Percentiles rank a stretch among this genome's conserved stretches.
These are phyloP conservation scores for Tricholoma bakamatsutake DNA, from an alignment of 768 basidiomycete species.

Conservation along the genomic window DNA sequence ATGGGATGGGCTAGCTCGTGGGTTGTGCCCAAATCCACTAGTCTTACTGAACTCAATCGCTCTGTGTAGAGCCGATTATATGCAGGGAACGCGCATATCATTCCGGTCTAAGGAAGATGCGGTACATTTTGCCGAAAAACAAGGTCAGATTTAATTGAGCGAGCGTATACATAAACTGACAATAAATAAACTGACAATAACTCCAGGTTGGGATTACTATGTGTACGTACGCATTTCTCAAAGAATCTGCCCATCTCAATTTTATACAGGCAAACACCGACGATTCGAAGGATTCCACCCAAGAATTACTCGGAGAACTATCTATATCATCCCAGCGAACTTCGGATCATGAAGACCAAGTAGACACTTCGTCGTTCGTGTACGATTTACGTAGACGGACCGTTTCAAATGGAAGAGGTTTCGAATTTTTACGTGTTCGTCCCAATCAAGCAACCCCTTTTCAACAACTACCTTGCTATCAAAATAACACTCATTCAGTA, in stretches of 20 bases:
- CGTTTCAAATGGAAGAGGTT: too few relatives aligned
- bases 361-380: conserved; percentile 21
- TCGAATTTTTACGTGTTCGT: too few relatives aligned
- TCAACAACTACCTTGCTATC: too few relatives aligned
- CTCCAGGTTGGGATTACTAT: conserved; percentile 88
- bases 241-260: conserved; percentile 7
- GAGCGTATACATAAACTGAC: conserved; percentile 8
- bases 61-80: conserved; percentile 76
- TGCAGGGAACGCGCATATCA: conserved; percentile 82
- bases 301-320: conserved; percentile 94
- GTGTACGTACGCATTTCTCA: conserved; percentile 48
- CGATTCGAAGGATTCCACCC: conserved; percentile 64
- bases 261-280: conserved; percentile 45
- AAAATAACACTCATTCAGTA: too few relatives aligned
- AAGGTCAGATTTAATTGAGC: conserved; percentile 47
- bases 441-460: too few relatives aligned
- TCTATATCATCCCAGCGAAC: conserved; percentile 70
- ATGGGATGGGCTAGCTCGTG: conserved; percentile 98
- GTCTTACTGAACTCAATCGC: background rate
- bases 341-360: conserved; percentile 87
- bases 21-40: conserved; percentile 25
- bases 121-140: conserved; percentile 93
- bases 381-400: too few relatives aligned
- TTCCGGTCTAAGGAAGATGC: conserved; percentile 90
- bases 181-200: conserved; percentile 11